Base-by-base conservation (phyloP, 2,329 filamentous ascomycete species). In the Alternaria metachromatica region DNA sequence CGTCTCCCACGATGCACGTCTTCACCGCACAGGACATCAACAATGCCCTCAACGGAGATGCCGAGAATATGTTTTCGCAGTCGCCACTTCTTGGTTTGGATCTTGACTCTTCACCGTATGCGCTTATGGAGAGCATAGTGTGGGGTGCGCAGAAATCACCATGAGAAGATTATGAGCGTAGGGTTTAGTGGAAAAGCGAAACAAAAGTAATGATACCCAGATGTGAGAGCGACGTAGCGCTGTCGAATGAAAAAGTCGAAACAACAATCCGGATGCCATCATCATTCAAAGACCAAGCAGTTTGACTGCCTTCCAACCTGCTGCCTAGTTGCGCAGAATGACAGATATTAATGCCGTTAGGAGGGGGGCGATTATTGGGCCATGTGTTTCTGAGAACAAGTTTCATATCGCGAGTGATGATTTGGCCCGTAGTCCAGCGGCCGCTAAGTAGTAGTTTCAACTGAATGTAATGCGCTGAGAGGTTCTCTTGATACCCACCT, bases 91-190 rank as follows among this genome's bases (percentile, higher is more conserved):
- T 80, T 53, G 77, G 71, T 11, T 49, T 79, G 62, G 79, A 81
- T 59, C 69, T 83, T 30, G 82, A 84, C 46, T 76, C 80, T 9
- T 81, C 78, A 23, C 83, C 83, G 8, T 84, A 85, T 70, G 82
- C 82, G 18, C 78, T 84, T 5, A 80, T 84, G 76, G 83, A 85
- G 64, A 81, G 78, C 6, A 85, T 85, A 53, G 77, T 85, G 11
- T 82, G 81, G 81, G 81, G 81, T 18, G 66, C 69, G n/a, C 74
- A 76, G 58, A 80, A 76, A 62, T 49, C 61, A 9, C 61, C 61
- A 0, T 63, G 26, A 63, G 18, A 26, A 13, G 4, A 18, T 23
- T 12, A 18, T 13, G 23, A 25, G 12, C 3, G 8, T 18, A 13
- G 20, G 23, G 20, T 49, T 21, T 15, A 25, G 30, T 55, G 26